phyloP scores from a whole-genome alignment of 2,329 filamentous ascomycete species.

The Coniochaeta ligniaria region DNA sequence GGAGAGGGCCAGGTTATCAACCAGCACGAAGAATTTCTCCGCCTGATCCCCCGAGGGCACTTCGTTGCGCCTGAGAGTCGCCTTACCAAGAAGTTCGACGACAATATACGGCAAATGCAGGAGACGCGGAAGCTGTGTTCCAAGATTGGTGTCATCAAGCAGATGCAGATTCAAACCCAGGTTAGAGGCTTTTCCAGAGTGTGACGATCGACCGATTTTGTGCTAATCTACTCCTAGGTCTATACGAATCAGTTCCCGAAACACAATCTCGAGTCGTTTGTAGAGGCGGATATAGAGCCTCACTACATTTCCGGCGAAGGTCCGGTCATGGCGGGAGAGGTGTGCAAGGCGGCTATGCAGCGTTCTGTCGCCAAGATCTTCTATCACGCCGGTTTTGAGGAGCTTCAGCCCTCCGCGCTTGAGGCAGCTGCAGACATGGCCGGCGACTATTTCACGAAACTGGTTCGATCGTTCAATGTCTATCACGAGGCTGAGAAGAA shows the following conservation, averaged over 20 bases:
- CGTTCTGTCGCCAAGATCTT: conserved; percentile 91
- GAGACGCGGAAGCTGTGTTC: conserved; percentile 93
- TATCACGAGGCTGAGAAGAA: conserved; percentile 81
- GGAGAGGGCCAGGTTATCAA: conserved; percentile 83
- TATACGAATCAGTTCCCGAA: conserved; percentile 98
- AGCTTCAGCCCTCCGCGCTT: conserved; percentile 89
- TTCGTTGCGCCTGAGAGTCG: conserved; percentile 71
- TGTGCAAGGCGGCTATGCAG: conserved; percentile 78
- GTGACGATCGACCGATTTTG: conserved; percentile 1
- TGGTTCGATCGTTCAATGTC: conserved; percentile 70
- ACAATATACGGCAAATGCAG: conserved; percentile 91
- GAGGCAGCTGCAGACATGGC: conserved; percentile 87
- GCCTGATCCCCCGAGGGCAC: conserved; percentile 64
- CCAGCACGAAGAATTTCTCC: conserved; percentile 76
- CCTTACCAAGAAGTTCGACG: conserved; percentile 73
- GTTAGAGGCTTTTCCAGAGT: conserved; percentile 37
- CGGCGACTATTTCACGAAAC: conserved; percentile 80
- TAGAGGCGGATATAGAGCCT: conserved; percentile 80
- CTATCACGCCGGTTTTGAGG: conserved; percentile 94
- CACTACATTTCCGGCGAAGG: conserved; percentile 86
- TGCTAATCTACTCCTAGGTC: conserved; percentile 47
- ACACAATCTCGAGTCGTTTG: conserved; percentile 83
- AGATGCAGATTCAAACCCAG: conserved; percentile 98
- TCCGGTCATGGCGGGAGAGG: conserved; percentile 75
- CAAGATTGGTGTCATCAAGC: conserved; percentile 96